These are phyloP conservation scores for Mycena amicta DNA, from an alignment of 768 basidiomycete genomes.

Conservation along the genomic window DNA sequence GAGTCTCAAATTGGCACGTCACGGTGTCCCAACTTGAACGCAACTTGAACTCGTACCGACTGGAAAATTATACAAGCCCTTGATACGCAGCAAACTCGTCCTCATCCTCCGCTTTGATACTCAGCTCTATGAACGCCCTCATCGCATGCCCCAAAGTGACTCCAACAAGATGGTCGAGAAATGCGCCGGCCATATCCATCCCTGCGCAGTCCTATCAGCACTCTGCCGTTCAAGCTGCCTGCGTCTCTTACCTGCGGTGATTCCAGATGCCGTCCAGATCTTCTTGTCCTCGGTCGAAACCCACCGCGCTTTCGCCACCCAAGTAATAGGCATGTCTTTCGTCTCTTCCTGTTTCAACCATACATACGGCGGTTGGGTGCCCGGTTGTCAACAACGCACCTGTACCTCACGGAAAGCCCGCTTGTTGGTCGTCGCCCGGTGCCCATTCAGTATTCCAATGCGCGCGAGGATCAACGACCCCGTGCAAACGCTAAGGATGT, in stretches of 20 bases:
- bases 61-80: constrained; percentile 21
- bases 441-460: constrained; percentile 35
- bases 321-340: constrained; percentile 29
- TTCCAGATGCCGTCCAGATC: constrained; percentile 41
- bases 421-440: constrained; percentile 42
- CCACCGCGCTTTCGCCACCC: constrained; percentile 42
- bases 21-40: neutral
- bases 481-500: constrained; percentile 38
- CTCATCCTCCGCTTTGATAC: constrained; percentile 24
- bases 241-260: constrained; percentile 35
- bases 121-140: constrained; percentile 26
- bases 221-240: neutral
- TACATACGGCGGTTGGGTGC: too few species aligned
- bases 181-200: constrained; percentile 38
- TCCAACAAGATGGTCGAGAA: constrained; percentile 34
- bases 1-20: neutral
- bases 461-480: constrained; percentile 36
- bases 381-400: neutral
- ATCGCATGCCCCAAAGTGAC: constrained; percentile 14
- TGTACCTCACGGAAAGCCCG: constrained; percentile 26
- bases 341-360: constrained; percentile 23
- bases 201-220: constrained; percentile 17
- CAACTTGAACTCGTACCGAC: neutral
- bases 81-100: constrained; percentile 32
- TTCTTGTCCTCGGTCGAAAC: constrained; percentile 39